These are phyloP conservation scores for Scheffersomyces ergatensis DNA, from an alignment of 805 yeast genomes.

Conservation along the genomic window DNA sequence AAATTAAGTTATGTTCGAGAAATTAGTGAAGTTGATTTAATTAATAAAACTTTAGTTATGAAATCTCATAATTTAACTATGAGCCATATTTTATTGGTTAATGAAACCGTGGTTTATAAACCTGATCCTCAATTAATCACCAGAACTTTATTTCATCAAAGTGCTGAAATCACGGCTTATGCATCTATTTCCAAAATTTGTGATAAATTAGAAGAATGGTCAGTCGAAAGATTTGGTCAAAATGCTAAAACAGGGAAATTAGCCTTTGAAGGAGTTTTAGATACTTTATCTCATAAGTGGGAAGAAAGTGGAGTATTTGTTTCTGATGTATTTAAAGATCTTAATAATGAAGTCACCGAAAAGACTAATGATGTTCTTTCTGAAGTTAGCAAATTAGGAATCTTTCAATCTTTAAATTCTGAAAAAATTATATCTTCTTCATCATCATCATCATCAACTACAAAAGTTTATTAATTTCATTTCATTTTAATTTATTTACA, in stretches of 20 bases:
- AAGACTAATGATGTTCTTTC: conserved; percentile 3
- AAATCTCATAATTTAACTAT: conserved; percentile 86
- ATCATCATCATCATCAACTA: too few relatives aligned
- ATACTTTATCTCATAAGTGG: conserved; percentile 46
- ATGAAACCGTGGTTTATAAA: conserved; percentile 78
- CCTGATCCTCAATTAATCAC: conserved; percentile 55
- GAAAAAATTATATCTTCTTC: too few relatives aligned
- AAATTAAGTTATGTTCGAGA: conserved; percentile 83
- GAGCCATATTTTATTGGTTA: conserved; percentile 71
- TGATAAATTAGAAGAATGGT: conserved; percentile 88
- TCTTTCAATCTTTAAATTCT: too few relatives aligned
- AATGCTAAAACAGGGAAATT: conserved; percentile 79
- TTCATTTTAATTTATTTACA: too few relatives aligned
- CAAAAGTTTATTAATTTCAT: too few relatives aligned
- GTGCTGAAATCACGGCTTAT: conserved; percentile 86
- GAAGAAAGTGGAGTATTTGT: conserved; percentile 38
- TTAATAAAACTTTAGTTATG: conserved; percentile 62
- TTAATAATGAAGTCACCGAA: conserved; percentile 1
- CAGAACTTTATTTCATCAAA: conserved; percentile 70
- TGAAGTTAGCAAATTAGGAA: conserved; percentile 8
- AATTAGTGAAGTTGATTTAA: conserved; percentile 78
- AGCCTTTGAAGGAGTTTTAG: conserved; percentile 82
- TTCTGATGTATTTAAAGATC: conserved; percentile 16
- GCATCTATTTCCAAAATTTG: conserved; percentile 68
- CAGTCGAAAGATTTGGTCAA: conserved; percentile 81